These are phyloP conservation scores for Phytophthora cryptogea DNA, from an alignment of 352 stramenopile genomes.

Conservation along the genomic window DNA sequence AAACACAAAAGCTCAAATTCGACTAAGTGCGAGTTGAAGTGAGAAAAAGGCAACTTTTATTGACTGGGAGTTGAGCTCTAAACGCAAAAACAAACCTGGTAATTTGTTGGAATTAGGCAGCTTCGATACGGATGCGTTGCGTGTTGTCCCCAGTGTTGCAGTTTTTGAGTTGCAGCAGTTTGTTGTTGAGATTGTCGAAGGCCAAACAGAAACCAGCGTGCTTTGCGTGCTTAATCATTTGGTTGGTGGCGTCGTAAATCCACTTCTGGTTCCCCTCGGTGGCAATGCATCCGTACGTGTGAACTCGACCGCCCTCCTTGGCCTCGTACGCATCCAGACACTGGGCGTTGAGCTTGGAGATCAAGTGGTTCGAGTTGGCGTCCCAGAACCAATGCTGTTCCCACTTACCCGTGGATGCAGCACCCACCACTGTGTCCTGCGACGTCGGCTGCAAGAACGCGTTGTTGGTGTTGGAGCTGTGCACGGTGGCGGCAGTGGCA, in stretches of 20 bases:
- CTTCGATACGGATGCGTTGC: slow-evolving; percentile 43
- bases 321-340: slow-evolving; percentile 71
- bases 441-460: slow-evolving; percentile 39
- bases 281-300: slow-evolving; percentile 58
- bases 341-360: slow-evolving; percentile 48
- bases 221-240: slow-evolving; percentile 54
- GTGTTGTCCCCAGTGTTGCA: slow-evolving; percentile 47
- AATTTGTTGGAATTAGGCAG: slow-evolving; percentile 12
- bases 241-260: slow-evolving; percentile 46
- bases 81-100: too few relatives aligned
- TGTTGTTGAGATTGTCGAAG: slow-evolving; percentile 46
- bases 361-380: slow-evolving; percentile 38
- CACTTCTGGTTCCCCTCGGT: slow-evolving; percentile 64
- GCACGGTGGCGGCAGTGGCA: slow-evolving; percentile 37
- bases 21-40: slow-evolving; percentile 9
- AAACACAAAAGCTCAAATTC: slow-evolving; percentile 2
- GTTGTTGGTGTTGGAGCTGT: slow-evolving; percentile 25
- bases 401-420: slow-evolving; percentile 17
- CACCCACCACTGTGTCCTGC: slow-evolving; percentile 39
- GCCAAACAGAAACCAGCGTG: slow-evolving; percentile 57
- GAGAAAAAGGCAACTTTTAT: too few relatives aligned
- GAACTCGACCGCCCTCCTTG: slow-evolving; percentile 55
- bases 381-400: slow-evolving; percentile 60
- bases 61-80: too few relatives aligned
- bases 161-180: slow-evolving; percentile 53